Evolutionary conservation across 805 yeast genomes (phyloP).

Genomic region (Kuraishia hungarica): DNA sequence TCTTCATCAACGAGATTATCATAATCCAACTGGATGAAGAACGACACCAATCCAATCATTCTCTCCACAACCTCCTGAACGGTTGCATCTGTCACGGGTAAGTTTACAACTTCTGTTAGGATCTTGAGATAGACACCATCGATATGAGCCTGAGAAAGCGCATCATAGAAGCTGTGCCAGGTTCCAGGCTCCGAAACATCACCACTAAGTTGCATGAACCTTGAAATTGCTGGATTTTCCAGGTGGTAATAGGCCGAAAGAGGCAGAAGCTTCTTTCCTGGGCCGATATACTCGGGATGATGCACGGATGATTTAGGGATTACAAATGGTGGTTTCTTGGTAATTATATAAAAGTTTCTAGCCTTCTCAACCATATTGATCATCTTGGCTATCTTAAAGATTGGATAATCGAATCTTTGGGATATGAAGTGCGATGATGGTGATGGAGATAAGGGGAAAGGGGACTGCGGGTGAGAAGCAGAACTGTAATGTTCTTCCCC

Average conservation of each 20-base stretch:
- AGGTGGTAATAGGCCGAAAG: conserved; percentile 15
- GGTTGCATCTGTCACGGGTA: conserved; percentile 5
- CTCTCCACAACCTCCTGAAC: conserved; percentile 12
- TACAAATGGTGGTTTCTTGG: conserved; percentile 14
- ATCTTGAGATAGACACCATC: conserved; percentile 26
- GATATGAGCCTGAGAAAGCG: conserved; percentile 21
- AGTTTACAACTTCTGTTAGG: conserved; percentile 18
- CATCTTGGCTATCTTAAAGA: not conserved
- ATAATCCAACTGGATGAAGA: conserved; percentile 15
- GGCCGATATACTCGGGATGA: conserved; percentile 21
- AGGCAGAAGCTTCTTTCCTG: conserved; percentile 12
- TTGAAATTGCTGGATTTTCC: conserved; percentile 9
- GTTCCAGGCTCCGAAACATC: conserved; percentile 2
- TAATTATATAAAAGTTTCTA: conserved; percentile 12
- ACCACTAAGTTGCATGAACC: conserved; percentile 2
- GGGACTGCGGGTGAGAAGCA: conserved; percentile 6
- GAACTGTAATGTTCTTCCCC: conserved; percentile 1
- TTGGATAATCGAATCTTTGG: not conserved
- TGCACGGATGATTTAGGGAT: conserved; percentile 15
- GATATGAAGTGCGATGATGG: not conserved
- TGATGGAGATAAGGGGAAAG: conserved; percentile 4
- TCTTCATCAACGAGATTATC: conserved; percentile 10
- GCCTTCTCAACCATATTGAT: conserved; percentile 12
- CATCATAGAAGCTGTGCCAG: conserved; percentile 21
- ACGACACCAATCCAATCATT: conserved; percentile 11